A percentile compares a stretch with the other conserved stretches of the same genome.
These are phyloP conservation scores for Populus hybrid DNA, from an alignment of 441 rosid species.

Conservation along the genomic window DNA sequence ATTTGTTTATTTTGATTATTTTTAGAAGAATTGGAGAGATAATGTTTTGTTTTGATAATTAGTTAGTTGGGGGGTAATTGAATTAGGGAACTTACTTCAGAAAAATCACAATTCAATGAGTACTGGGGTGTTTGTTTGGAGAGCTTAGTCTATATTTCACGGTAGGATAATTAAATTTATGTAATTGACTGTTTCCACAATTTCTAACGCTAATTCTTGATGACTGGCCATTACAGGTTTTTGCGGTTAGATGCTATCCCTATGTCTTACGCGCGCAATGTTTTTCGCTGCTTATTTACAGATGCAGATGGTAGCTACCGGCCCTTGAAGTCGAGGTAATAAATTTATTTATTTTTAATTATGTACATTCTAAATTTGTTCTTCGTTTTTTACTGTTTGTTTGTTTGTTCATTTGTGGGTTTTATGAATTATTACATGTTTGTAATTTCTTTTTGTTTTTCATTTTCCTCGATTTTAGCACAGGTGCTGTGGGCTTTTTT, in stretches of 20 bases:
- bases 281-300: too few species aligned
- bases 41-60: background rate
- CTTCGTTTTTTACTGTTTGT: background rate
- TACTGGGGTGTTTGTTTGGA: background rate
- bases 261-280: too few species aligned
- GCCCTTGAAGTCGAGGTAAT: conserved; percentile 47
- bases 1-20: background rate
- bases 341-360: background rate
- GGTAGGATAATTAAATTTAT: background rate
- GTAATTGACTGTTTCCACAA: too few species aligned
- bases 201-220: too few species aligned
- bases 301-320: conserved; percentile 48
- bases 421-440: conserved; percentile 12
- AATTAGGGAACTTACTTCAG: background rate
- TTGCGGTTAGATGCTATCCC: background rate
- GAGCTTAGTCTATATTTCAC: background rate
- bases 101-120: background rate
- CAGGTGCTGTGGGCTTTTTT: conserved; percentile 52
- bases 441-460: conserved; percentile 12
- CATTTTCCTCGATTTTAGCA: conserved; percentile 55
- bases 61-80: background rate
- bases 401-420: background rate
- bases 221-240: too few species aligned
- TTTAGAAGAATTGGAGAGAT: background rate
- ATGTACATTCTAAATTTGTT: background rate